Evolutionary conservation across 1,284 basidiomycete species (phyloP).

Genomic region (Pseudomicrostroma phylloplanum): DNA sequence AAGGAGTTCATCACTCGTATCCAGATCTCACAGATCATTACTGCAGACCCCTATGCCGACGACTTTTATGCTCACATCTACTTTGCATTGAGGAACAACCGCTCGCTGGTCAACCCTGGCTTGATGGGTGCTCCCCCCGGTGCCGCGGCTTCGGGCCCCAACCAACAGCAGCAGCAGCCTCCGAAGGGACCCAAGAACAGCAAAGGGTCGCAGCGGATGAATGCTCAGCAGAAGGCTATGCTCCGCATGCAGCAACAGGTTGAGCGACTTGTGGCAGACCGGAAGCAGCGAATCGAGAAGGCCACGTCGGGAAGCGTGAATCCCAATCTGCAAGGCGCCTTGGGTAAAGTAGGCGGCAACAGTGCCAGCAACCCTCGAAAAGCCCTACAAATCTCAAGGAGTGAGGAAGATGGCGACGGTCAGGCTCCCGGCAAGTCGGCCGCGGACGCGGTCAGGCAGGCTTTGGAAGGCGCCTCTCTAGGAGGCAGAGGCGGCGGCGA

Average conservation of each 20-base stretch:
- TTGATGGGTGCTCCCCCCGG: constrained; percentile 14
- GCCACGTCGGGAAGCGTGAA: constrained; percentile 31
- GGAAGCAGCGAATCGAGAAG: constrained; percentile 60
- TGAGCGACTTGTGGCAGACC: constrained; percentile 88
- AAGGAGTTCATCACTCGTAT: constrained; percentile 99
- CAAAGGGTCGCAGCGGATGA: constrained; percentile 23
- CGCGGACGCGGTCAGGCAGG: constrained; percentile 38
- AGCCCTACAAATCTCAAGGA: constrained; percentile 11
- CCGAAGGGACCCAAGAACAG: constrained; percentile 18
- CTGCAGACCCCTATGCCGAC: constrained; percentile 81
- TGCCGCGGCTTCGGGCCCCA: constrained; percentile 9
- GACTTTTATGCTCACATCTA: constrained; percentile 99
- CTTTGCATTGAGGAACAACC: constrained; percentile 67
- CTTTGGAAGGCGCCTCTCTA: constrained; percentile 38
- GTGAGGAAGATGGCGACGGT: constrained; percentile 17
- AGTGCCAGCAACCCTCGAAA: constrained; percentile 81
- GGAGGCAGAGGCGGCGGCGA: constrained; percentile 16
- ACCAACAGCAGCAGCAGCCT: constrained; percentile 18
- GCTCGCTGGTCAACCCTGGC: constrained; percentile 39
- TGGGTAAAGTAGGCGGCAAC: constrained; percentile 84
- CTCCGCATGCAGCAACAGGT: constrained; percentile 95
- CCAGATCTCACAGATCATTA: constrained; percentile 91
- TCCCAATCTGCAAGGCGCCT: constrained; percentile 72
- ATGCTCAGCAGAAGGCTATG: constrained; percentile 76
- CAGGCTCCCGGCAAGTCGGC: not conserved